These are phyloP conservation scores for Boletus bicolor DNA, from an alignment of 768 basidiomycete genomes.

Conservation along the genomic window DNA sequence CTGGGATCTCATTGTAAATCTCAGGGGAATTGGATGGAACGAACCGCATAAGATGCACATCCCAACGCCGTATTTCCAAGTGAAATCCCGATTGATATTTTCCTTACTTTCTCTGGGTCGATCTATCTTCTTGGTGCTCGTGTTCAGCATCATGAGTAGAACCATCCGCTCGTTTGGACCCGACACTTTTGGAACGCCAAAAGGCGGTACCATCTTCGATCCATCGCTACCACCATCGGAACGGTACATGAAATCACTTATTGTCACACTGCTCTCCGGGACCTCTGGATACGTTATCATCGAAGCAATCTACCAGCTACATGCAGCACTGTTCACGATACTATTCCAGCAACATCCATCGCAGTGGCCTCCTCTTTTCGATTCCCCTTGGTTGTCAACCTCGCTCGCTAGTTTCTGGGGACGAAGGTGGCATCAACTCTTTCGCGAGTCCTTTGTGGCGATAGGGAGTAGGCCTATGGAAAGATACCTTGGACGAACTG, in stretches of 20 bases:
- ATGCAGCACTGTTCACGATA: constrained; percentile 42
- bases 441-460: constrained; percentile 53
- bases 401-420: constrained; percentile 66
- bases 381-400: constrained; percentile 52
- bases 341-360: constrained; percentile 47
- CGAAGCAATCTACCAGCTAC: constrained; percentile 39
- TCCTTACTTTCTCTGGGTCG: constrained; percentile 14
- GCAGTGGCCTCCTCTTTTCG: constrained; percentile 65
- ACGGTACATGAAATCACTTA: constrained; percentile 41
- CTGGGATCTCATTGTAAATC: constrained; percentile 24
- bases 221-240: constrained; percentile 29
- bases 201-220: constrained; percentile 39
- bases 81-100: constrained; percentile 22
- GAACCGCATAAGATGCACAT: constrained; percentile 13
- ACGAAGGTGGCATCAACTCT: constrained; percentile 65
- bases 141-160: constrained; percentile 1
- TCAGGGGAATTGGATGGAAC: constrained; percentile 30
- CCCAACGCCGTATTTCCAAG: constrained; percentile 10
- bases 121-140: background rate
- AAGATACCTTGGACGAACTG: constrained; percentile 44
- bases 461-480: constrained; percentile 47
- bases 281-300: constrained; percentile 44
- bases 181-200: constrained; percentile 33
- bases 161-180: constrained; percentile 33
- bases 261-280: constrained; percentile 44